phyloP scores from a whole-genome alignment of 257 asterid species.

The Solanum bulbocastanum region DNA sequence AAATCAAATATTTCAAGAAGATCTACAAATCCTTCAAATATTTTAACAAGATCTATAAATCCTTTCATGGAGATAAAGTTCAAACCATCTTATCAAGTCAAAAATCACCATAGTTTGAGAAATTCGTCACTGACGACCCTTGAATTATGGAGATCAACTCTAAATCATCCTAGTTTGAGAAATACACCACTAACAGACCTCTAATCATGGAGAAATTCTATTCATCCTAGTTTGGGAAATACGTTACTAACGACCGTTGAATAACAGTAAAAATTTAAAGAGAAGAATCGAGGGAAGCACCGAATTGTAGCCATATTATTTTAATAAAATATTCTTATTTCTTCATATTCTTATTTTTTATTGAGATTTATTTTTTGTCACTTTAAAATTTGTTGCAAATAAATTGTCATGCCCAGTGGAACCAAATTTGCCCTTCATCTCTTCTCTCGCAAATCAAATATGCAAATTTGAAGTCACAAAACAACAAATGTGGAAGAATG shows the following conservation, averaged over 20 bases:
- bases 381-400: background rate
- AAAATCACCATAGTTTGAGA: background rate
- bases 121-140: background rate
- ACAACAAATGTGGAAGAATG: background rate
- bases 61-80: background rate
- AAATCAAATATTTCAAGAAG: background rate
- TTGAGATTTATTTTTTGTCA: background rate
- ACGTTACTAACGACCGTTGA: background rate
- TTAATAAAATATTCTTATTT: too few species aligned
- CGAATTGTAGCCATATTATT: too few species aligned
- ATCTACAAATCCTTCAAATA: background rate
- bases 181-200: background rate
- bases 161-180: background rate
- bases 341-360: too few species aligned
- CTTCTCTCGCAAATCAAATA: background rate
- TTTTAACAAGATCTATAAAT: background rate
- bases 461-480: background rate
- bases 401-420: background rate
- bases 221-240: background rate
- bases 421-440: background rate
- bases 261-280: background rate
- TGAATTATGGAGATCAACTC: background rate
- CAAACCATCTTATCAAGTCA: background rate
- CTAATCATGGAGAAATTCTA: background rate
- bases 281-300: background rate